phyloP scores from a whole-genome alignment of 2,329 filamentous ascomycete species.

The Pseudogymnoascus destructans region DNA sequence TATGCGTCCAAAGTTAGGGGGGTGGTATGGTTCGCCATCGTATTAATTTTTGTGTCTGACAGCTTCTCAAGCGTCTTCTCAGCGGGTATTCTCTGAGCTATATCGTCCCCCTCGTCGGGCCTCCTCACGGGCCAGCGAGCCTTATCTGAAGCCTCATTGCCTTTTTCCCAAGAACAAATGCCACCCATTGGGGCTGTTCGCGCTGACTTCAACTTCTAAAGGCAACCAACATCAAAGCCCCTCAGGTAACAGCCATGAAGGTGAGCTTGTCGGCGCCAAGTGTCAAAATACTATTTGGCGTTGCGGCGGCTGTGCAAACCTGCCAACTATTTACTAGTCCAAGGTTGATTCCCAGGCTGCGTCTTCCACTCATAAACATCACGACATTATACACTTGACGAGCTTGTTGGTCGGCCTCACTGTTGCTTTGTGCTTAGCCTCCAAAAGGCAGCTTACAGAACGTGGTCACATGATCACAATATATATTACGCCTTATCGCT shows the following conservation, averaged over 20 bases:
- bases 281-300: neutral
- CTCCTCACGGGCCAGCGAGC: neutral
- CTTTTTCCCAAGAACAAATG: neutral
- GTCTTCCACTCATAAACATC: neutral
- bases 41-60: neutral
- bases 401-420: neutral
- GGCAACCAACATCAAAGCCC: slow-evolving; percentile 7
- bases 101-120: neutral
- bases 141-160: neutral
- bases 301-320: neutral
- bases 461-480: neutral
- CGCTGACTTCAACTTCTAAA: neutral
- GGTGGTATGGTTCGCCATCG: neutral
- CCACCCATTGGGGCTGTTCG: slow-evolving; percentile 4
- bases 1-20: slow-evolving; percentile 6
- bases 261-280: neutral
- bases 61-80: neutral
- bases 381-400: neutral
- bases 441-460: neutral
- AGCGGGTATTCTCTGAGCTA: neutral
- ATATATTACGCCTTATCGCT: neutral
- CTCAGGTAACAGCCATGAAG: neutral
- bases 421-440: neutral
- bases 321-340: neutral
- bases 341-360: slow-evolving; percentile 2